Evolutionary conservation across 1,139 yeast species (phyloP), one percentile per base, ranked within the genome.

Genomic region (Debaryomyces sp.): DNA sequence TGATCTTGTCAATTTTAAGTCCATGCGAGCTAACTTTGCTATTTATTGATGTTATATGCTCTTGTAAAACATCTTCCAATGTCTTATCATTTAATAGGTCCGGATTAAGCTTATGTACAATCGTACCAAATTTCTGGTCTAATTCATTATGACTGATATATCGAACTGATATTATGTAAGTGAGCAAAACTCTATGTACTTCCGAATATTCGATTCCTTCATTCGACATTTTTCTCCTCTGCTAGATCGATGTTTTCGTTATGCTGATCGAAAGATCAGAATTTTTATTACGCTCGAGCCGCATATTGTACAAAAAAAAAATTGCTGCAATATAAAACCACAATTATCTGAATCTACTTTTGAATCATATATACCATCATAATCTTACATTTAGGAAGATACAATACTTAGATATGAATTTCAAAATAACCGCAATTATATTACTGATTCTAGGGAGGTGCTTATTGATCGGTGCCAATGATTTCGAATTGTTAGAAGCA

Each of bases 111-210:
- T 41, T 30, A 45, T 55, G 30, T 23, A 41, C 30, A 8, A 59
- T 58, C 35, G 52, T 41, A 15, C 37, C 30, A 37, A 59, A 57
- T n/a, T 57, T 59, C 9, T 49, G 42, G 7, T 54, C 45, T 12
- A 66, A 48, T 24, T 54, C 56, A 4, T 37, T 23, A 12, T 54
- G 56, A 17, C 50, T 52, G 3, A 64, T 50, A 36, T 53, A 59
- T 44, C 67, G 70, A 26, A 66, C 63, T 0, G 79, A 62, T 29
- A 82, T 64, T 9, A 81, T 55, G 48, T 73, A 71, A 27, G 83
- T 82, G 9, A 81, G 63, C 1, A 80, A 53, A 0, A 77, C 69
- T 22, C 75, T 64, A 51, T 79, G 81, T 1, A 70, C 54, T 36
- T 75, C 78, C 13, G 46, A 40, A 34, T 46, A 46, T 18, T 12